These are phyloP conservation scores for Penicillium cataractarum DNA, from an alignment of 495 filamentous ascomycete genomes.

Conservation along the genomic window DNA sequence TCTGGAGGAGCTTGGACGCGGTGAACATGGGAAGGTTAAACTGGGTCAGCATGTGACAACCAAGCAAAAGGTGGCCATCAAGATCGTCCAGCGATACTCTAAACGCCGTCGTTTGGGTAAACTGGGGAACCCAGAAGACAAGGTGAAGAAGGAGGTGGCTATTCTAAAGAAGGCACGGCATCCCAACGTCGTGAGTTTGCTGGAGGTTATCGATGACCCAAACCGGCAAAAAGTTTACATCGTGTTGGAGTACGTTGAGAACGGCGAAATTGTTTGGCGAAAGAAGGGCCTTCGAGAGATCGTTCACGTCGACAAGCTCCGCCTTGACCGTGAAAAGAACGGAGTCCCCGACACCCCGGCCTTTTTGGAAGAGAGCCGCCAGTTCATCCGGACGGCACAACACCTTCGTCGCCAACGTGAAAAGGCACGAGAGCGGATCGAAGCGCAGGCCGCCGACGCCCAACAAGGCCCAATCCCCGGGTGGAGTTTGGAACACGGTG, in stretches of 20 bases:
- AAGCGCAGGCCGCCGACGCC: constrained; percentile 51
- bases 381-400: constrained; percentile 59
- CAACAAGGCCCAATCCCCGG: constrained; percentile 49
- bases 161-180: constrained; percentile 98
- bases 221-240: constrained; percentile 97
- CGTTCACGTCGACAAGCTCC: constrained; percentile 76
- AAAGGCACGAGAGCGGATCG: constrained; percentile 54
- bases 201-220: constrained; percentile 97
- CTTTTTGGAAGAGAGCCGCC: constrained; percentile 63
- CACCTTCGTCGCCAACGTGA: constrained; percentile 61
- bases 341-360: constrained; percentile 58
- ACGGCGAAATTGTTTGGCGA: constrained; percentile 92
- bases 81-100: constrained; percentile 95
- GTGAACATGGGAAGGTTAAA: constrained; percentile 97
- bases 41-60: constrained; percentile 78
- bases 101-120: constrained; percentile 89
- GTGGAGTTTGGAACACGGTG: constrained; percentile 85
- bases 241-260: constrained; percentile 90
- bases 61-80: constrained; percentile 88
- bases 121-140: constrained; percentile 75
- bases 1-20: constrained; percentile 91
- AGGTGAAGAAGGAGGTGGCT: constrained; percentile 95
- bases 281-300: constrained; percentile 80
- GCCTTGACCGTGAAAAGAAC: constrained; percentile 70
- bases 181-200: constrained; percentile 88